A percentile compares a stretch with the other conserved stretches of the same genome.
Evolutionary conservation across 202 grass and related monocot species (phyloP).

Genomic region (Miscanthus sacchariflorus): DNA sequence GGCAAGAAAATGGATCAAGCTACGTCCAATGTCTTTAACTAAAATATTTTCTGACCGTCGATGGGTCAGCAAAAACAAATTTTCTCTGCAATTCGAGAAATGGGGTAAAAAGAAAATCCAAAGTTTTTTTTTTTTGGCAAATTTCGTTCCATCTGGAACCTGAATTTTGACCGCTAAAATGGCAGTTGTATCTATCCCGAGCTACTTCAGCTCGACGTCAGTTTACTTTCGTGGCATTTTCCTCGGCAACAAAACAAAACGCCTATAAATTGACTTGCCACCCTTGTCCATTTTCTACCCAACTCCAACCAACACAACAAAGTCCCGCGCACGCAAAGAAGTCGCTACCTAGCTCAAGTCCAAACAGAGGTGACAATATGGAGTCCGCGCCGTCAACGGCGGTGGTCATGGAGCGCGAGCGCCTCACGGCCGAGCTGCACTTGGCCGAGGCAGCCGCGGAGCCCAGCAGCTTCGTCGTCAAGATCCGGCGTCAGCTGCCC

Average conservation of each 20-base stretch:
- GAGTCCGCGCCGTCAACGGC: conserved; percentile 24
- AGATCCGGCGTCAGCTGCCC: conserved; percentile 75
- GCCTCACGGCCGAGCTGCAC: conserved; percentile 74
- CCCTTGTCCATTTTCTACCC: background rate
- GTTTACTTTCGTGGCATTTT: conserved; percentile 25
- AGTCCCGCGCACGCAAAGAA: conserved; percentile 40
- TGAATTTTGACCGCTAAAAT: conserved; percentile 27
- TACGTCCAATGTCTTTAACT: too few species aligned
- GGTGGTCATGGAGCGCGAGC: conserved; percentile 70
- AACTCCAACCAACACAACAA: conserved; percentile 21
- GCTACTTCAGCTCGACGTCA: background rate
- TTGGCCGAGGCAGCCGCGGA: background rate
- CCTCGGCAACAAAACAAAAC: background rate
- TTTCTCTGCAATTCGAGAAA: background rate
- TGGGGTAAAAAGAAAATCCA: background rate
- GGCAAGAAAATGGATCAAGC: too few species aligned
- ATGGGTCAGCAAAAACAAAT: background rate
- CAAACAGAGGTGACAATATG: conserved; percentile 2
- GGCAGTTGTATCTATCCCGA: background rate
- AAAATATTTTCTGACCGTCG: background rate
- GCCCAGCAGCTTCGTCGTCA: conserved; percentile 71
- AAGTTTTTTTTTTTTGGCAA: background rate
- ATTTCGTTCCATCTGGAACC: background rate
- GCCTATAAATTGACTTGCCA: conserved; percentile 40
- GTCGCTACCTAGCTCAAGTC: background rate